phyloP scores from a whole-genome alignment of 176 grass and related monocot species.

The Aegilops longissima region DNA sequence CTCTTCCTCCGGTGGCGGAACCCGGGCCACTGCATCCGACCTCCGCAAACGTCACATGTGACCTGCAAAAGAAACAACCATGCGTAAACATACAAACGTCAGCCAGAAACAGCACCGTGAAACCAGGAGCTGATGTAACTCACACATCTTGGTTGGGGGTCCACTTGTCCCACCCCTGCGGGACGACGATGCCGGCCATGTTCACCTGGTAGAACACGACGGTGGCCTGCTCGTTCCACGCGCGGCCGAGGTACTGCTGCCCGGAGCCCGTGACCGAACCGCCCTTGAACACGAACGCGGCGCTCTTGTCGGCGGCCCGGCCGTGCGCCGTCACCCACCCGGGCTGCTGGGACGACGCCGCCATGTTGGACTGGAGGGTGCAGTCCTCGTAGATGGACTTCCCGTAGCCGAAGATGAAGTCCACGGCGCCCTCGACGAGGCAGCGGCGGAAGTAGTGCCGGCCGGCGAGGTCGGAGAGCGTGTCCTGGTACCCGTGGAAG shows the following conservation, averaged over 20 bases:
- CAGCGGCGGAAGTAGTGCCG: constrained; percentile 54
- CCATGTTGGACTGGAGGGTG: constrained; percentile 29
- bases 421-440: constrained; percentile 38
- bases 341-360: neutral
- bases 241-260: constrained; percentile 50
- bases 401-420: constrained; percentile 66
- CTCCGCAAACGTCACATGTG: constrained; percentile 35
- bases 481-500: constrained; percentile 53
- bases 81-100: neutral
- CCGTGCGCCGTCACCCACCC: constrained; percentile 41
- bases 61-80: constrained; percentile 19
- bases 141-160: neutral
- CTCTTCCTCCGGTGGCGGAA: constrained; percentile 18
- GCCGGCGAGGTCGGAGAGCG: constrained; percentile 54
- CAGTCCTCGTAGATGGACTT: constrained; percentile 47
- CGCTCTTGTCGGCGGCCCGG: constrained; percentile 15
- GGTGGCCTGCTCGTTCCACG: constrained; percentile 56
- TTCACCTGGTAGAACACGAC: constrained; percentile 54
- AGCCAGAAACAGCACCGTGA: neutral
- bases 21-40: constrained; percentile 34
- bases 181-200: constrained; percentile 39
- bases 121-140: neutral
- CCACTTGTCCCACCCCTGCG: constrained; percentile 62
- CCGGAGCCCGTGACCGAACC: constrained; percentile 22
- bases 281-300: constrained; percentile 46